A percentile compares a stretch with the other conserved stretches of the same genome.
Conservation (phyloP, 2,329 filamentous ascomycete species). For the Talaromyces sp. region DNA sequence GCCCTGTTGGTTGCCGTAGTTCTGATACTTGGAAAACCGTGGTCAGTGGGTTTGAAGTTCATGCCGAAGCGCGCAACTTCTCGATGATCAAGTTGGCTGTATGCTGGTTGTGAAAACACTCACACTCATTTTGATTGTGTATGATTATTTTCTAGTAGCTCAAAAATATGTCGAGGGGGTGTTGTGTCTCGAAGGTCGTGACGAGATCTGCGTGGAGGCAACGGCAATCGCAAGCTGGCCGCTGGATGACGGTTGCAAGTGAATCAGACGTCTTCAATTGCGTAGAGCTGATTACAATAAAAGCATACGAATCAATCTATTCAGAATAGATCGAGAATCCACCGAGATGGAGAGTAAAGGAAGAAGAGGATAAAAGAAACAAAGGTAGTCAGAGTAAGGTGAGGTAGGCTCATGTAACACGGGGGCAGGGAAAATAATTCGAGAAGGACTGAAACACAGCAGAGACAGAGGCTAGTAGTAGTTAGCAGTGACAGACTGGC, state of each 20-base stretch:
- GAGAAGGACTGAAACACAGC: slow-evolving; percentile 7
- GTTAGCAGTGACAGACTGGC: neutral
- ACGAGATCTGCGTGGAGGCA: slow-evolving; percentile 13
- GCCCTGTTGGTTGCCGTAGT: slow-evolving; percentile 26
- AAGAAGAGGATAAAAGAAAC: neutral
- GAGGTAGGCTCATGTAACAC: neutral
- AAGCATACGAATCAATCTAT: neutral
- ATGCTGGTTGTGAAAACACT: neutral
- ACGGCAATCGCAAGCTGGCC: slow-evolving; percentile 14
- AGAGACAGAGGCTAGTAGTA: slow-evolving; percentile 6
- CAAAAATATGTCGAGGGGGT: slow-evolving; percentile 1
- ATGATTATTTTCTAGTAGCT: neutral
- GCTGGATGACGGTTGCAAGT: slow-evolving; percentile 1
- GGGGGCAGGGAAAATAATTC: slow-evolving; percentile 12
- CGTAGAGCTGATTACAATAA: neutral
- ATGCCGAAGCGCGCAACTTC: neutral
- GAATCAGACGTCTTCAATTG: neutral
- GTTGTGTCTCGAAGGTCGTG: neutral
- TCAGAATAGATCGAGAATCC: neutral
- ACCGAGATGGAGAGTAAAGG: neutral
- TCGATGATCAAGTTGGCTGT: neutral
- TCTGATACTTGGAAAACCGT: neutral
- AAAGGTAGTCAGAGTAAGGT: neutral
- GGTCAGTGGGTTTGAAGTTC: slow-evolving; percentile 3
- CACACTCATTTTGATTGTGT: slow-evolving; percentile 16